Conservation (phyloP, 345 rosid species). For the Ricinus communis region DNA sequence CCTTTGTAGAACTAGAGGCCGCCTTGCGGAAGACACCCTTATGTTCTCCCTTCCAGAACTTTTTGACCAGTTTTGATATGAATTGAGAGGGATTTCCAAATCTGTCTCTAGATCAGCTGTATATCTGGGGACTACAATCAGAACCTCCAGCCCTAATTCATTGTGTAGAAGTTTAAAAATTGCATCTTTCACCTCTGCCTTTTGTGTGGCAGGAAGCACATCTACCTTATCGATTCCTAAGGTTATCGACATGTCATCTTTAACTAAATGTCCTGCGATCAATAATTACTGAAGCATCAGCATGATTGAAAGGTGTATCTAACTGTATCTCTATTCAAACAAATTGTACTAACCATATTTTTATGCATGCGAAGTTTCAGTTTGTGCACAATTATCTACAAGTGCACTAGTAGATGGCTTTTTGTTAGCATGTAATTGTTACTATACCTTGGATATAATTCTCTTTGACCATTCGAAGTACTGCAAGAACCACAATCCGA, state of each 20-base stretch:
- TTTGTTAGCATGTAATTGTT: not conserved
- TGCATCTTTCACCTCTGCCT: conserved; percentile 48
- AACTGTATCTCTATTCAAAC: not conserved
- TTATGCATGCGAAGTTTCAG: not conserved
- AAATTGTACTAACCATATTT: not conserved
- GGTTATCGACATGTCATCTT: conserved; percentile 71
- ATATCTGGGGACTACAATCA: conserved; percentile 33
- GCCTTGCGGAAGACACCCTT: conserved; percentile 49
- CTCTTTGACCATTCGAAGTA: conserved; percentile 88
- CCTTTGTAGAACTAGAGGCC: conserved; percentile 60
- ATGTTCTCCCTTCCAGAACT: conserved; percentile 24
- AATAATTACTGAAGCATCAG: conserved; percentile 20
- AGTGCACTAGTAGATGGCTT: not conserved
- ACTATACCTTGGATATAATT: conserved; percentile 51
- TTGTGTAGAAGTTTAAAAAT: conserved; percentile 53
- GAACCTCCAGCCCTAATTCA: conserved; percentile 72
- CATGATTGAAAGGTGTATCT: not conserved
- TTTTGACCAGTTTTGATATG: conserved; percentile 25
- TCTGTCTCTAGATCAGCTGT: conserved; percentile 4
- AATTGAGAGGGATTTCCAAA: conserved; percentile 7
- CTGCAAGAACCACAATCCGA: conserved; percentile 88
- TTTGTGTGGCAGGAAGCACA: conserved; percentile 27
- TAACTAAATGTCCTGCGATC: conserved; percentile 57
- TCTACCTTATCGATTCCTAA: conserved; percentile 47
- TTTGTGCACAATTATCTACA: not conserved